phyloP scores from a whole-genome alignment of 2,329 filamentous ascomycete genomes.

The Beauveria scarabaeidicola region DNA sequence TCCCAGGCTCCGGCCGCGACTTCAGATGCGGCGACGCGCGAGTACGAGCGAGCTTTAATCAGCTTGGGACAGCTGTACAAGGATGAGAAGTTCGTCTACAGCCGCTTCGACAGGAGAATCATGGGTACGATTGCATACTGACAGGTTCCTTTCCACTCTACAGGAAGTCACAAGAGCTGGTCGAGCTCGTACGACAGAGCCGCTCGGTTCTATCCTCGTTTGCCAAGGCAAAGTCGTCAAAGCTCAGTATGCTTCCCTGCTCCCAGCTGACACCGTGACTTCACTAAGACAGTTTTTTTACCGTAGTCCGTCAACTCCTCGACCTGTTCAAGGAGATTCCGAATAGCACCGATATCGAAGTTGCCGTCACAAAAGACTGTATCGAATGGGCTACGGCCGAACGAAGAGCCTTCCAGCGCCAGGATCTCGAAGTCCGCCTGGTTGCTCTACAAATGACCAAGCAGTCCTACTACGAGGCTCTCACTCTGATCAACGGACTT shows the following conservation, averaged over 20 bases:
- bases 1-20: conserved; percentile 75
- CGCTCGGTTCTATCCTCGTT: conserved; percentile 89
- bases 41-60: conserved; percentile 85
- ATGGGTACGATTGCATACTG: conserved; percentile 15
- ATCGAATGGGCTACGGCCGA: conserved; percentile 98
- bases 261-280: neutral
- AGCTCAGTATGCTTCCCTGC: conserved; percentile 63
- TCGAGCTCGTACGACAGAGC: conserved; percentile 83
- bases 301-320: conserved; percentile 82
- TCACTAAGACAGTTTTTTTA: neutral
- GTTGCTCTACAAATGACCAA: conserved; percentile 94
- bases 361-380: conserved; percentile 92
- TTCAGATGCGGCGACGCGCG: conserved; percentile 74
- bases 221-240: conserved; percentile 97
- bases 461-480: conserved; percentile 92
- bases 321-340: conserved; percentile 93
- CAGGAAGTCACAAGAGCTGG: conserved; percentile 75
- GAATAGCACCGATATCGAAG: conserved; percentile 89
- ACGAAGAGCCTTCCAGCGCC: conserved; percentile 89
- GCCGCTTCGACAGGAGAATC: neutral
- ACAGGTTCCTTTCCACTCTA: conserved; percentile 13
- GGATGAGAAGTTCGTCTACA: conserved; percentile 62
- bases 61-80: conserved; percentile 87
- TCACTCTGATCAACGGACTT: conserved; percentile 92
- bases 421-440: conserved; percentile 94